Percentiles rank a stretch among this genome's conserved stretches.
Evolutionary conservation across 2,329 filamentous ascomycete genomes (phyloP).

Genomic region (Trichoderma endophyticum): DNA sequence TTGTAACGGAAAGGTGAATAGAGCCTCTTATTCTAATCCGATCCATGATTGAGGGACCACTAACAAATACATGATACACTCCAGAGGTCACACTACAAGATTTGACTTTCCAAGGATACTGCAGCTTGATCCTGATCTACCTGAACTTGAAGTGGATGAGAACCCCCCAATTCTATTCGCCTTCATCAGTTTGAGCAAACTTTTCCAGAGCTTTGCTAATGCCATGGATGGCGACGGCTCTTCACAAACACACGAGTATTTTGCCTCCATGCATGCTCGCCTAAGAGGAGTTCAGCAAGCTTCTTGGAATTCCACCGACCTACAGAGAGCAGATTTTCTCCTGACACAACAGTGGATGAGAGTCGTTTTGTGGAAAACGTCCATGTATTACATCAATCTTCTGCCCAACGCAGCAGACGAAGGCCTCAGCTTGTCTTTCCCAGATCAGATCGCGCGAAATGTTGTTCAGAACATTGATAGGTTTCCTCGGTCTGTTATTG

Average conservation of each 20-base stretch:
- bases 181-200: constrained; percentile 6
- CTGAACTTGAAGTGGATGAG: constrained; percentile 2
- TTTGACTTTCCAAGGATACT: constrained; percentile 13
- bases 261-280: constrained; percentile 3
- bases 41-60: neutral
- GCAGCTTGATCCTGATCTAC: constrained; percentile 5
- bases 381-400: constrained; percentile 7
- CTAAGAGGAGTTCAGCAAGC: neutral
- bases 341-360: constrained; percentile 8
- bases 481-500: neutral
- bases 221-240: constrained; percentile 7
- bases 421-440: neutral
- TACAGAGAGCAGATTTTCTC: constrained; percentile 8
- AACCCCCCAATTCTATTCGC: neutral
- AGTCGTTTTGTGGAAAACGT: constrained; percentile 7
- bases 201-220: neutral
- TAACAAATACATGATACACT: neutral
- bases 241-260: neutral
- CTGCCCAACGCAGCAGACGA: neutral
- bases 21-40: neutral
- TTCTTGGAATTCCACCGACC: neutral
- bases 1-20: constrained; percentile 7
- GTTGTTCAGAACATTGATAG: neutral
- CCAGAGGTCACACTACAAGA: constrained; percentile 1
- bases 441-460: neutral